Evolutionary conservation across 495 filamentous ascomycete genomes (phyloP), one percentile per base, ranked within the genome.

Genomic region (Trichoderma orchidacearum): DNA sequence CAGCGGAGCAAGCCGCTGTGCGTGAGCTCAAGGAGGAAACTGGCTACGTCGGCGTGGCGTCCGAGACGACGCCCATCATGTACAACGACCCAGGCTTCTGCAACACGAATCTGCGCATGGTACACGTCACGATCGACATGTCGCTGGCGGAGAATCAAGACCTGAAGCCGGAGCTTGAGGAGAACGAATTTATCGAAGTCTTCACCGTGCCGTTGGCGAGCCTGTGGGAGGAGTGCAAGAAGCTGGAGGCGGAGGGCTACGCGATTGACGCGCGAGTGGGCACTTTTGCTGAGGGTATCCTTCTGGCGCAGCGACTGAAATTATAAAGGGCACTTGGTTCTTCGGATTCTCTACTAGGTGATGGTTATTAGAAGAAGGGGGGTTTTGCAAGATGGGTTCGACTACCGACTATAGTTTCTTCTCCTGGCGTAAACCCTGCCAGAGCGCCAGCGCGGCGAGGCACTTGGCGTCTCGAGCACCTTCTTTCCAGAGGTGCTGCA

Each of bases 1-100:
- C 81, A 0, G 80, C 85, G 0, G 86, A 90, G 62, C 68, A 86
- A 58, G 86, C 86, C 55, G 91, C 91, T 7, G 76, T 95, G 13
- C 75, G 91, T n/a, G 91, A 96, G 64, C 75, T 98, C 58, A 89
- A 82, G 61, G 93, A 98, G 69, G 93, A 98, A 70, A 96, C 93
- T 0, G 93, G 93, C 5, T 96, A 93, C 66, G 79, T 89, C 30
- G 90, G 86, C 17, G 75, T 81, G 31, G 82, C 79, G 1, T 69
- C 78, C 38, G 76, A 85, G 65, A 80, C 79, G 8, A 88, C 84
- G 56, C 81, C 85, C 29, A 69, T 94, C 18, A 92, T 94, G 88
- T 94, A 85, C 56, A 92, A 93, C 64, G 78, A 80, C 58, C 77
- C 77, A 29, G 89, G 89, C 15, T 92, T 95, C 72, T 92, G 87